phyloP scores from a whole-genome alignment of 331 rosid genomes.

The Malus hybrid region DNA sequence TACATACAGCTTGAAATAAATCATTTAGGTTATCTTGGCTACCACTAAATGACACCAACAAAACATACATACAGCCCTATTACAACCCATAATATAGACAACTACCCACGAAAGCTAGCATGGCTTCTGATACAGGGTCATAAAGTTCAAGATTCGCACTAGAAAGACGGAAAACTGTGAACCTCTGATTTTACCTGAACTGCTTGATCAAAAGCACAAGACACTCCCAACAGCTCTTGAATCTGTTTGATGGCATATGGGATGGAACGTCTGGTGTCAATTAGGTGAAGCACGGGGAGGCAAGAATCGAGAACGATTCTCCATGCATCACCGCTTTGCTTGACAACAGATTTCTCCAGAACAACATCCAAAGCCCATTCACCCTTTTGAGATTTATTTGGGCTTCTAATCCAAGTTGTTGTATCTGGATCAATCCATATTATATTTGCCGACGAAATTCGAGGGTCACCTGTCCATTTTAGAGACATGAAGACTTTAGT shows the following conservation, averaged over 20 bases:
- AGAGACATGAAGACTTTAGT: background rate
- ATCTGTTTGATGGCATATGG: constrained; percentile 84
- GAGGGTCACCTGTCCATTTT: constrained; percentile 61
- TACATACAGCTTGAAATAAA: no score
- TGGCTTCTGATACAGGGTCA: background rate
- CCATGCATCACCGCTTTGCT: constrained; percentile 95
- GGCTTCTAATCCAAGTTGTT: constrained; percentile 72
- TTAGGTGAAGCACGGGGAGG: constrained; percentile 82
- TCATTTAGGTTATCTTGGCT: background rate
- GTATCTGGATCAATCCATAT: constrained; percentile 77
- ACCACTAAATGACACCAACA: background rate
- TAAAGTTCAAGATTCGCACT: background rate
- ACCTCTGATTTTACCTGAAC: constrained; percentile 44
- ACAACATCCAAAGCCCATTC: constrained; percentile 71
- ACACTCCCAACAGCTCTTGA: constrained; percentile 75
- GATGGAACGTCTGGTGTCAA: constrained; percentile 73
- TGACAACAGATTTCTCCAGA: constrained; percentile 65
- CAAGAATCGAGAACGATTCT: constrained; percentile 79
- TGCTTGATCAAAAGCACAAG: constrained; percentile 85
- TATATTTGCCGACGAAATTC: constrained; percentile 70
- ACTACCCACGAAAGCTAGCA: background rate
- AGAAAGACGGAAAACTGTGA: background rate
- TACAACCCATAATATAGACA: background rate
- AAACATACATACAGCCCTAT: background rate
- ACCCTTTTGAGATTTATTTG: constrained; percentile 48